Evolutionary conservation across 1,284 basidiomycete genomes (phyloP).

Genomic region (Wolfiporia cocos): DNA sequence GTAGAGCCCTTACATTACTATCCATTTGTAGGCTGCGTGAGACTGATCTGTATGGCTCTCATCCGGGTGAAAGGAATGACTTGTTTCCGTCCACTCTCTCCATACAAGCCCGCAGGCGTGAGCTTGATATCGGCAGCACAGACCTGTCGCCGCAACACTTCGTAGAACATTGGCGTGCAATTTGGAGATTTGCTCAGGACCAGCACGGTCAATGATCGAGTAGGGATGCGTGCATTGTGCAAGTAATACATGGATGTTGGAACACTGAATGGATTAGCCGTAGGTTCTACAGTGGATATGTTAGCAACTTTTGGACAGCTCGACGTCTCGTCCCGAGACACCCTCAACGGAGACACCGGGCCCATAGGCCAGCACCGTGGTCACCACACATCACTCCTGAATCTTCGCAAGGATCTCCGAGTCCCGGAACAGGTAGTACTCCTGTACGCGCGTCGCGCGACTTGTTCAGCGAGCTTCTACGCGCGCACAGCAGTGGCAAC

Average conservation of each 20-base stretch:
- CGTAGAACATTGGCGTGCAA: too few relatives aligned
- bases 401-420: slow-evolving; percentile 96
- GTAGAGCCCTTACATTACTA: slow-evolving; percentile 8
- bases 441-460: slow-evolving; percentile 41
- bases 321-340: too few relatives aligned
- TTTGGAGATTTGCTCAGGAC: too few relatives aligned
- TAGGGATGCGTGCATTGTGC: slow-evolving; percentile 5
- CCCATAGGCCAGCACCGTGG: too few relatives aligned
- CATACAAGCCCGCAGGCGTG: too few relatives aligned
- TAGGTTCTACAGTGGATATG: too few relatives aligned
- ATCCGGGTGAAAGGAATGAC: background rate
- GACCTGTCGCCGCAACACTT: too few relatives aligned
- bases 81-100: too few relatives aligned
- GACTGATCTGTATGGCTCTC: background rate
- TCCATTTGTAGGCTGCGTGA: background rate
- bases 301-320: slow-evolving; percentile 24
- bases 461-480: slow-evolving; percentile 4
- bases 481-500: slow-evolving; percentile 27
- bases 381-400: slow-evolving; percentile 69
- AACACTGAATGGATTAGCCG: slow-evolving; percentile 21
- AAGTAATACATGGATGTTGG: slow-evolving; percentile 1
- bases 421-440: slow-evolving; percentile 95
- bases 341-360: too few relatives aligned
- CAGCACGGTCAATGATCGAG: too few relatives aligned
- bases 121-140: too few relatives aligned